Percentiles rank a stretch among this genome's conserved stretches.
phyloP scores from a whole-genome alignment of 176 grass and related monocot genomes.

The Avena insularis region DNA sequence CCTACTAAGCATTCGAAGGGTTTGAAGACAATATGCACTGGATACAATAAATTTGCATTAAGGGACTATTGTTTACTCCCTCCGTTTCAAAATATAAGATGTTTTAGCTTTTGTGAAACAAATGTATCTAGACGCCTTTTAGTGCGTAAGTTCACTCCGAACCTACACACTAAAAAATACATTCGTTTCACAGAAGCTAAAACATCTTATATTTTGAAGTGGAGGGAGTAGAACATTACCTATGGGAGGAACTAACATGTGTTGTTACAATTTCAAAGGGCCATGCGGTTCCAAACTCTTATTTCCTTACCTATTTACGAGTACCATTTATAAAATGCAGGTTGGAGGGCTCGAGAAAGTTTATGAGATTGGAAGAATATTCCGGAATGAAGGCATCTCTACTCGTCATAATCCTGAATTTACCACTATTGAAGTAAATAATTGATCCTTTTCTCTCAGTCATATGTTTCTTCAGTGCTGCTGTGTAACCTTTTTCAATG shows the following conservation, averaged over 20 bases:
- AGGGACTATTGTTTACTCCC: not conserved
- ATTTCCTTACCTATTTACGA: slow-evolving; percentile 25
- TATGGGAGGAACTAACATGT: not conserved
- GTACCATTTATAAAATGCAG: slow-evolving; percentile 52
- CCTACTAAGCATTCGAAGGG: not conserved
- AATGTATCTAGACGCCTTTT: no score
- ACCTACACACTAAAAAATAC: no score
- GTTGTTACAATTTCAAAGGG: slow-evolving; percentile 24
- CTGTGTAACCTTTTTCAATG: slow-evolving; percentile 20
- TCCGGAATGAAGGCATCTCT: slow-evolving; percentile 97
- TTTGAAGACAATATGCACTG: not conserved
- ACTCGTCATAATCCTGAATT: slow-evolving; percentile 99
- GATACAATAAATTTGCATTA: not conserved
- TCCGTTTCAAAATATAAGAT: no score
- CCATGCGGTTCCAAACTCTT: slow-evolving; percentile 9
- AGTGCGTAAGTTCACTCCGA: no score
- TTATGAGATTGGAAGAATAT: slow-evolving; percentile 98
- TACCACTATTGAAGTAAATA: slow-evolving; percentile 90
- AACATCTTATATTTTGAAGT: no score
- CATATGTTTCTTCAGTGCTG: not conserved
- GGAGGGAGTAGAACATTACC: not conserved
- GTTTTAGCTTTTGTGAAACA: no score
- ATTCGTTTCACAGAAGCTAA: no score
- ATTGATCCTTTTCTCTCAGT: not conserved
- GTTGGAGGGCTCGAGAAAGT: slow-evolving; percentile 98